Base-by-base conservation (phyloP, 495 filamentous ascomycete species). In the Chaetomium tenue region DNA sequence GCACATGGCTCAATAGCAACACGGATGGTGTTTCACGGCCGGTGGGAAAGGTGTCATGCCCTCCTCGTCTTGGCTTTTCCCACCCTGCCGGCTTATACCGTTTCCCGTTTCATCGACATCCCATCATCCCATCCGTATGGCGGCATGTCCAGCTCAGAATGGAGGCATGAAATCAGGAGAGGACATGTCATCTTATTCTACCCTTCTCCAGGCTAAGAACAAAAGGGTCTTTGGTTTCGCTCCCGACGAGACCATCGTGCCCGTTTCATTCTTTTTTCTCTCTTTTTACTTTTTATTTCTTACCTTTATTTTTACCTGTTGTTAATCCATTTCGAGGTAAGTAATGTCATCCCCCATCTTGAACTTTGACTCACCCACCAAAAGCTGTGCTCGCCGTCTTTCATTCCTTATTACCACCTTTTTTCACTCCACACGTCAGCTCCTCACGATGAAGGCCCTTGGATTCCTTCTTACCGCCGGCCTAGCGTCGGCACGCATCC, bases 401-500 rank as follows among this genome's bases (percentile, higher is more conserved):
- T 20, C 54, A 20, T 53, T 44, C 9, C 40, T 48, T 37, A 55
- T 33, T 37, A 68, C 50, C 52, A 44, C 40, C 2, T 1, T 16
- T 18, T 18, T 15, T 15, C 33, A 37, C 9, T 18, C 40, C 2
- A 18, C 13, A 16, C 2, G 18, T 11, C 11, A 11, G 8, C 9
- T 37, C 11, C 40, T 18, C 40, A 18, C 40, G 16, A 76, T 76
- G 72, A 76, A 72, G 72, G 39, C 61, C 5, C 53, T 61, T 62
- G 26, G 63, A 18, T 44, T 74, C 46, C 60, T 73, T n/a, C 50
- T 73, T 23, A 65, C 69, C 13, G 72, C 68, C 56, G 69, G 72
- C 69, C 69, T 76, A 65, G 70, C 63, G 64, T 73, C 72, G 66
- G 74, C 74, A n/a, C 57, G 40, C 30, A 30, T 64, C 44, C 65